Conservation (phyloP, 495 filamentous ascomycete genomes). For the Tuber calosporum region DNA sequence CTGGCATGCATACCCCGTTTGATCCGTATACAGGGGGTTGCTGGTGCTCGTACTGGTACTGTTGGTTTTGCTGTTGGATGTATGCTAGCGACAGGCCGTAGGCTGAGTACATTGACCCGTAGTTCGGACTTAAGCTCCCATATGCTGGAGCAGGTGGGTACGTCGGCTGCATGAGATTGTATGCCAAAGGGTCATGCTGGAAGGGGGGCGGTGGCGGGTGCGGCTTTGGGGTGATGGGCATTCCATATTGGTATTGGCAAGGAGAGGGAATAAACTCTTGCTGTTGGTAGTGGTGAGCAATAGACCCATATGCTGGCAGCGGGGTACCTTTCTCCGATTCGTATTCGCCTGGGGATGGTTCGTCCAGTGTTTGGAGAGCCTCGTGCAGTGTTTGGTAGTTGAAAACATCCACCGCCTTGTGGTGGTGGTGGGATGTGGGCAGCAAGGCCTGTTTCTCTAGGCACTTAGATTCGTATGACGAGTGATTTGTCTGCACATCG, state of each 20-base stretch:
- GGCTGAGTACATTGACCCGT: not conserved
- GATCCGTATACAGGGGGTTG: not conserved
- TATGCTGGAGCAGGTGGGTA: not conserved
- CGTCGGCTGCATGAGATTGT: not conserved
- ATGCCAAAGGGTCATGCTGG: not conserved
- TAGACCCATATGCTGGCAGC: not conserved
- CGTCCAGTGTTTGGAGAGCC: not conserved
- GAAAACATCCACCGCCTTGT: not conserved
- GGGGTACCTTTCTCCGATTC: not conserved
- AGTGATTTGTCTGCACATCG: not conserved
- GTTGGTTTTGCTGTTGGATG: not conserved
- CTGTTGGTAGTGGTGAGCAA: not conserved
- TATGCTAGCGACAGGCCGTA: not conserved
- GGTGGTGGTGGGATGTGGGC: not conserved
- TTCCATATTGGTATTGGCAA: not conserved
- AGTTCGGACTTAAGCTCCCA: constrained; percentile 2
- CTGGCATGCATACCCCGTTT: not conserved
- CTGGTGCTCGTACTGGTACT: not conserved
- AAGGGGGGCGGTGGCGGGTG: not conserved
- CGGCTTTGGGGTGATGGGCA: not conserved
- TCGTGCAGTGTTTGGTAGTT: not conserved
- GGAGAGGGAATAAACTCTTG: not conserved
- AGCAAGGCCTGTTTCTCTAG: not conserved
- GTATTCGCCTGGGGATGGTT: not conserved
- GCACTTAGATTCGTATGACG: not conserved